Percentiles rank a stretch among this genome's conserved stretches.
These are phyloP conservation scores for Hypoxylon lienhwacheense DNA, from an alignment of 495 filamentous ascomycete species.

Conservation along the genomic window DNA sequence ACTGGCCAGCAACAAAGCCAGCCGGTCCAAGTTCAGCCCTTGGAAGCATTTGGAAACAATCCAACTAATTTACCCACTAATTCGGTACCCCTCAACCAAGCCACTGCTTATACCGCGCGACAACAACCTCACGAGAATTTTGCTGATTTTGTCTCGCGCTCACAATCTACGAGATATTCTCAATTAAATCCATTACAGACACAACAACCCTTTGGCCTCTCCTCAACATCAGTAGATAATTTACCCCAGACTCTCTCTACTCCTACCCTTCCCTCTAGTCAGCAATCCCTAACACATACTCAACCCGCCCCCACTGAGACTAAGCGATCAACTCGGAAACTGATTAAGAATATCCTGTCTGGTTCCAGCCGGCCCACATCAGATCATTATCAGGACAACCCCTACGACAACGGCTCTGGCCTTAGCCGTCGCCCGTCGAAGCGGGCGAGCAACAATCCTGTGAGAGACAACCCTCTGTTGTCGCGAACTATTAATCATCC, in stretches of 20 bases:
- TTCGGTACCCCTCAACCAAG: constrained; percentile 40
- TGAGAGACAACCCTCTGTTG: constrained; percentile 30
- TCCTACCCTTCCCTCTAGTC: constrained; percentile 32
- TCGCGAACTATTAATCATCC: constrained; percentile 42
- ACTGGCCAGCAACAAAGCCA: constrained; percentile 24
- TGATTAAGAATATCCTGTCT: constrained; percentile 50
- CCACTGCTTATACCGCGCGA: constrained; percentile 34
- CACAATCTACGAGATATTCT: constrained; percentile 42
- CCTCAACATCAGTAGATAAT: constrained; percentile 46
- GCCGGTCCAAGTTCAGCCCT: constrained; percentile 16
- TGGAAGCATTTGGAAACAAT: constrained; percentile 27
- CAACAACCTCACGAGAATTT: constrained; percentile 42
- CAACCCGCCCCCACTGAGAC: constrained; percentile 42
- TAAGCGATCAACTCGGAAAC: constrained; percentile 49
- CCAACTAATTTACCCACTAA: constrained; percentile 35
- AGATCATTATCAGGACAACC: constrained; percentile 43
- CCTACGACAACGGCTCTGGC: constrained; percentile 47
- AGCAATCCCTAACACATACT: constrained; percentile 38
- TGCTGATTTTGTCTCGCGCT: constrained; percentile 41
- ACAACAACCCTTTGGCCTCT: constrained; percentile 28
- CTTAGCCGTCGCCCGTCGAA: constrained; percentile 53
- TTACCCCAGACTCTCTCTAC: constrained; percentile 41
- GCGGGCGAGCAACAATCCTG: constrained; percentile 47
- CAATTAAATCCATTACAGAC: constrained; percentile 39
- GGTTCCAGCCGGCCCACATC: constrained; percentile 42